Conservation (phyloP, 768 basidiomycete genomes). For the Dioszegia hungarica region DNA sequence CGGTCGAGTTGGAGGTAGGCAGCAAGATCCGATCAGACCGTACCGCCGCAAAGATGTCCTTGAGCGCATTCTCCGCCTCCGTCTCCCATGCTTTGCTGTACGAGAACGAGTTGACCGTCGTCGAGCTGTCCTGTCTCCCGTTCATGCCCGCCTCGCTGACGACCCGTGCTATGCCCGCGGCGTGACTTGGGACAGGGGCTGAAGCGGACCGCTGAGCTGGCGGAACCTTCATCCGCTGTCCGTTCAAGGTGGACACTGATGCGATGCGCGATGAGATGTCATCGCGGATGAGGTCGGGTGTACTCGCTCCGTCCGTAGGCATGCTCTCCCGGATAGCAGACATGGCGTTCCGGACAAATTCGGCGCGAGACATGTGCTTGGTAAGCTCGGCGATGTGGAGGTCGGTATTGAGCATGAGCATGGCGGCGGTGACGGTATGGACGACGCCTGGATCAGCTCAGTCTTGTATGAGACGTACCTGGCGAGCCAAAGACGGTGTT, state of each 20-base stretch:
- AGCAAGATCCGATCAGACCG: conserved; percentile 87
- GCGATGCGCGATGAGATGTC: conserved; percentile 51
- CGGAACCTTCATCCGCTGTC: conserved; percentile 8
- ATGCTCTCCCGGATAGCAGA: conserved; percentile 74
- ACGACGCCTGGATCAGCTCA: conserved; percentile 55
- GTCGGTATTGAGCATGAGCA: conserved; percentile 92
- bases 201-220: conserved; percentile 22
- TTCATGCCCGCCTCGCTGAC: too few relatives aligned
- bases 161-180: background rate
- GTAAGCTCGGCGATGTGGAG: conserved; percentile 88
- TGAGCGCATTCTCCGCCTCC: conserved; percentile 80
- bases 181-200: conserved; percentile 18
- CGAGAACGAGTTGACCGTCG: conserved; percentile 34
- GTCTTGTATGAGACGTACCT: conserved; percentile 52
- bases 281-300: conserved; percentile 61
- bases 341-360: conserved; percentile 91
- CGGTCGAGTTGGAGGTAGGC: conserved; percentile 50
- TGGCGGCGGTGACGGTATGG: conserved; percentile 89
- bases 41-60: conserved; percentile 94
- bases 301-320: conserved; percentile 55
- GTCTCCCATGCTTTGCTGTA: conserved; percentile 65
- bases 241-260: background rate
- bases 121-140: conserved; percentile 25
- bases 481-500: conserved; percentile 66
- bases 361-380: conserved; percentile 80